Evolutionary conservation across 345 rosid species (phyloP).

Genomic region (Lepidium africanum): DNA sequence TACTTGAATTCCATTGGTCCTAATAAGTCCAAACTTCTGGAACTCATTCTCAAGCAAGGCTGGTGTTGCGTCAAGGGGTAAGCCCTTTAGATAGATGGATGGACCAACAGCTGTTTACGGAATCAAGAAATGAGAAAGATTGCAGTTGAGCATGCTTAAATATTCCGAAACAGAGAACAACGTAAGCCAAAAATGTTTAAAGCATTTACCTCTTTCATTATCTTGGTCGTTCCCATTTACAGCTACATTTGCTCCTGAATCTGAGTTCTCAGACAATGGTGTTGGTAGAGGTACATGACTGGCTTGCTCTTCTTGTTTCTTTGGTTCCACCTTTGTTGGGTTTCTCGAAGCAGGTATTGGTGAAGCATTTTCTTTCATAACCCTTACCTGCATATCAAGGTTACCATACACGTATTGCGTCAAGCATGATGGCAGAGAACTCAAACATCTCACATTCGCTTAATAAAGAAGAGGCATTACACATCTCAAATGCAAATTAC

Average conservation of each 20-base stretch:
- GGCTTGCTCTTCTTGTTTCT: conserved; percentile 52
- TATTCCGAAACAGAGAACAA: background rate
- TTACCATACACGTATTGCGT: background rate
- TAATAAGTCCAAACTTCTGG: conserved; percentile 80
- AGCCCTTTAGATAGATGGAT: conserved; percentile 80
- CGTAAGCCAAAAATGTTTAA: background rate
- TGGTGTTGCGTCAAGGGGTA: conserved; percentile 63
- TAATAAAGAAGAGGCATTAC: background rate
- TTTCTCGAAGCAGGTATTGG: conserved; percentile 36
- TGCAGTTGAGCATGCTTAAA: background rate
- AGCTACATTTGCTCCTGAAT: conserved; percentile 34
- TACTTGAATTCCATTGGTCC: conserved; percentile 76
- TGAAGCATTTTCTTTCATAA: conserved; percentile 58
- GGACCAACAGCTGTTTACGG: conserved; percentile 54
- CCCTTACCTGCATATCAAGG: conserved; percentile 51
- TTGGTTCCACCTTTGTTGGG: conserved; percentile 44
- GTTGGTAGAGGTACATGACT: conserved; percentile 37
- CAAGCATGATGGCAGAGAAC: background rate
- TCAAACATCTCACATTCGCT: background rate
- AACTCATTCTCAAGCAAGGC: conserved; percentile 72
- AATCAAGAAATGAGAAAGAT: background rate
- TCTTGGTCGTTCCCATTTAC: conserved; percentile 65
- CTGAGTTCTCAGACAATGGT: conserved; percentile 35
- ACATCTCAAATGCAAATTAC: conserved; percentile 10
- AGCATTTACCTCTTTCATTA: conserved; percentile 36